Evolutionary conservation across 2,329 filamentous ascomycete species (phyloP), one percentile per base, ranked within the genome.

Genomic region (Hypoxylon sp.): DNA sequence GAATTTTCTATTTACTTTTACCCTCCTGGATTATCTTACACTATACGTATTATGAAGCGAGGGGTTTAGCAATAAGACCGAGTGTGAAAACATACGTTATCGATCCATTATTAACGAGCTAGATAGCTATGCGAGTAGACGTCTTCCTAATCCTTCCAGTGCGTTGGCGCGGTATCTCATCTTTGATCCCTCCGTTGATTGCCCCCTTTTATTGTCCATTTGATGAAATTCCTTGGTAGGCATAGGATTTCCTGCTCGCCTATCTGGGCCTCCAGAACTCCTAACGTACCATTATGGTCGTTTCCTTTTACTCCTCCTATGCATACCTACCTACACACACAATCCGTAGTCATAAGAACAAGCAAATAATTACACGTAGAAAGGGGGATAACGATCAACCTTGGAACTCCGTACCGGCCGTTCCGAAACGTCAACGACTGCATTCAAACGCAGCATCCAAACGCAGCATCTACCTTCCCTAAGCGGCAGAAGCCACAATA

Each of bases 401-500:
- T 31, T 9, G 5, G 1, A 31, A 31, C 29, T 31, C 29, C 9
- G 29, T 9, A 8, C 29, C 29, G 8, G 29, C 29, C 5, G 6
- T 9, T 2, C 9, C 6, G 29, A 9, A 31, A 31, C 29, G 8
- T 31, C 29, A 9, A 31, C 29, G 29, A 1, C 39, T 3, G 4
- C 22, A 9, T 17, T 22, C 5, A 19, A 26, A 39, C 24, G 19
- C 4, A 31, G 3, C 29, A n/a, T n/a, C n/a, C n/a, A n/a, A n/a
- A n/a, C n/a, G n/a, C n/a, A n/a, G n/a, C n/a, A 1, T 35, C 19
- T 44, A 22, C 19, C 8, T 17, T 35, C 4, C 19, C 44, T 71
- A 71, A 2, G 66, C 69, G 13, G 74, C 76, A 3, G 71, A 74
- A 26, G 75, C 71, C 5, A 55, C 59, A 4, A 75, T 44, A 3